Percentiles rank a stretch among this genome's conserved stretches.
phyloP scores from a whole-genome alignment of 2,329 filamentous ascomycete genomes.

The Fusarium bactridioides region DNA sequence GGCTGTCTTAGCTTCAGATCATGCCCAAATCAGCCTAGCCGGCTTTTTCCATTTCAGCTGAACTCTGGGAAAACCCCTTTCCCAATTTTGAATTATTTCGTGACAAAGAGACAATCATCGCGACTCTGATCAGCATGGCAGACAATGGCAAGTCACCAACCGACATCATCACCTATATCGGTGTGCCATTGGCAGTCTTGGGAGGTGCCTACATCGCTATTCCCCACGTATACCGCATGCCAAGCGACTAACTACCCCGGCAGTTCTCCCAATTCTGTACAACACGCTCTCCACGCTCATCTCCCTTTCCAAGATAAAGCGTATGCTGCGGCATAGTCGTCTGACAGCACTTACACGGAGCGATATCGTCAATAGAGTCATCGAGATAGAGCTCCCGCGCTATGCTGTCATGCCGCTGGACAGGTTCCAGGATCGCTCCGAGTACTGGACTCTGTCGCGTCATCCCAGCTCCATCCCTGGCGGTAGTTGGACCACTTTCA shows the following conservation, averaged over 20 bases:
- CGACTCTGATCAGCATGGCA: conserved; percentile 39
- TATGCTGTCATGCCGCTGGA: conserved; percentile 70
- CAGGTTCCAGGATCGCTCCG: conserved; percentile 58
- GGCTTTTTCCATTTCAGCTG: conserved; percentile 4
- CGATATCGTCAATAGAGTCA: conserved; percentile 70
- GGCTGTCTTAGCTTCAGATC: conserved; percentile 1
- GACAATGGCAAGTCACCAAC: conserved; percentile 47
- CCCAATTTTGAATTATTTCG: background rate
- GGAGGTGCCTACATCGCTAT: conserved; percentile 44
- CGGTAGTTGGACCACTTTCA: conserved; percentile 70
- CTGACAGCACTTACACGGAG: conserved; percentile 67
- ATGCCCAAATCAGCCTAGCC: conserved; percentile 18
- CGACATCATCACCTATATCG: conserved; percentile 64
- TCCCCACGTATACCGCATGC: background rate
- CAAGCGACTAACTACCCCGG: background rate
- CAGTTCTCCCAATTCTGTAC: conserved; percentile 70
- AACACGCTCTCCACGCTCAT: conserved; percentile 68
- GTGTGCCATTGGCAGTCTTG: conserved; percentile 65
- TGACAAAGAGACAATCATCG: background rate
- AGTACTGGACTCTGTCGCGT: conserved; percentile 66
- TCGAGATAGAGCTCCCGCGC: conserved; percentile 71
- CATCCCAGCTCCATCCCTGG: conserved; percentile 64
- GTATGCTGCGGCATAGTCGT: conserved; percentile 63
- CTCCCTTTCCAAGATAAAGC: conserved; percentile 67
- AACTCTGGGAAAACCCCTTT: background rate